Conservation (phyloP, 441 rosid genomes). For the Gossypium gossypioides region DNA sequence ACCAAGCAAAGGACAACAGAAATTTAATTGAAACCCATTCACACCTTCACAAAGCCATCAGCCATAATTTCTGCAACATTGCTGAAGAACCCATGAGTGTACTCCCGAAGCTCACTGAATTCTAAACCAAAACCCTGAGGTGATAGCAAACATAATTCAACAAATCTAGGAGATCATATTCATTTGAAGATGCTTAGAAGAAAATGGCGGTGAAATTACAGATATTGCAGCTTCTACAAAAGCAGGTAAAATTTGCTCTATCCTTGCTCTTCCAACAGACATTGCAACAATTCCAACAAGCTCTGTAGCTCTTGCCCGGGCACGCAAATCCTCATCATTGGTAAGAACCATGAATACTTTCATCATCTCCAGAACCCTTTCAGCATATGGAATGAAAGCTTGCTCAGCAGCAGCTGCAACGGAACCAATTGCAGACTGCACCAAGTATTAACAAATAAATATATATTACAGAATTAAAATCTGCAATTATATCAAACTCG, state of each 20-base stretch:
- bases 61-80: constrained; percentile 88
- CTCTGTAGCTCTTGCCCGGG: constrained; percentile 96
- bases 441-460: constrained; percentile 19
- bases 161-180: neutral
- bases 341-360: constrained; percentile 90
- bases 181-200: constrained; percentile 12
- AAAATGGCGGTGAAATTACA: constrained; percentile 37
- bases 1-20: constrained; percentile 5
- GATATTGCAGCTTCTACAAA: constrained; percentile 92
- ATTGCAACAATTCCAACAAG: constrained; percentile 97
- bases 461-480: neutral
- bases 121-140: constrained; percentile 84
- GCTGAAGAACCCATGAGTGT: constrained; percentile 96
- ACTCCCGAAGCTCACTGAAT: constrained; percentile 93
- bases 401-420: constrained; percentile 97
- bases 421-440: constrained; percentile 95
- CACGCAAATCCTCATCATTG: constrained; percentile 78
- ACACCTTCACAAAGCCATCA: constrained; percentile 78
- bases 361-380: constrained; percentile 77
- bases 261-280: constrained; percentile 78
- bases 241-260: constrained; percentile 75
- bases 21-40: constrained; percentile 16
- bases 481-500: neutral
- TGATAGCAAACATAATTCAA: constrained; percentile 14
- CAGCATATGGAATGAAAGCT: constrained; percentile 95